Evolutionary conservation across 1,284 basidiomycete species (phyloP).

Genomic region (Takashimella koratensis): DNA sequence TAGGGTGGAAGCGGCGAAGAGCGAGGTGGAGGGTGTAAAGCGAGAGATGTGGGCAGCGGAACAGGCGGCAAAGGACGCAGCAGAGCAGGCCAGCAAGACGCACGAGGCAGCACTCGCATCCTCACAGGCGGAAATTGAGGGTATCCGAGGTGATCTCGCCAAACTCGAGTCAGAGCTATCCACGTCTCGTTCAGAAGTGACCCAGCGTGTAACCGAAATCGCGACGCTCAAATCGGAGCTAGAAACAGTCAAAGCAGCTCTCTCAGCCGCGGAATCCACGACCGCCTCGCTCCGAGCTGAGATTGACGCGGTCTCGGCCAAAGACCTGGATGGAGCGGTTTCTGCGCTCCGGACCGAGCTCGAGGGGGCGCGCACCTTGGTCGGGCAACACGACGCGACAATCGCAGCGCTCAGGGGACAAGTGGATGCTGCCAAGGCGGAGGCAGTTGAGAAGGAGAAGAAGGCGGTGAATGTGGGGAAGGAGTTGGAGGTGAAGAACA

Average conservation of each 20-base stretch:
- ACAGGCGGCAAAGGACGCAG: background rate
- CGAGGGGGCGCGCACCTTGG: conserved; percentile 3
- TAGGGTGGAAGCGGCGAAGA: background rate
- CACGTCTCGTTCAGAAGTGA: background rate
- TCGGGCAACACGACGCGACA: conserved; percentile 7
- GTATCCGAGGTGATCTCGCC: conserved; percentile 4
- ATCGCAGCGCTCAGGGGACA: conserved; percentile 3
- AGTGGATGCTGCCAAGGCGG: background rate
- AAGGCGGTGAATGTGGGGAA: background rate
- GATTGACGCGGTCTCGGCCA: conserved; percentile 2
- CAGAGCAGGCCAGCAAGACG: background rate
- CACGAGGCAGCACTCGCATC: conserved; percentile 4
- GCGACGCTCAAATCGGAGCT: conserved; percentile 1
- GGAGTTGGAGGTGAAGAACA: conserved; percentile 5
- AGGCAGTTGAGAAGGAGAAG: background rate
- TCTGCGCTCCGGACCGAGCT: conserved; percentile 2
- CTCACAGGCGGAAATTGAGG: conserved; percentile 4
- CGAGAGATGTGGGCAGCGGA: background rate
- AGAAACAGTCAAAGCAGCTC: background rate
- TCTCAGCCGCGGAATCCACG: background rate
- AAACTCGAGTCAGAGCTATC: background rate
- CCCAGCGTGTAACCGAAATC: background rate
- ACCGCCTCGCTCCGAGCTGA: background rate
- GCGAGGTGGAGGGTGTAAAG: background rate
- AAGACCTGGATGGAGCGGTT: conserved; percentile 6